Percentiles rank a stretch among this genome's conserved stretches.
phyloP scores from a whole-genome alignment of 1,284 basidiomycete genomes.

The Tausonia pullulans region DNA sequence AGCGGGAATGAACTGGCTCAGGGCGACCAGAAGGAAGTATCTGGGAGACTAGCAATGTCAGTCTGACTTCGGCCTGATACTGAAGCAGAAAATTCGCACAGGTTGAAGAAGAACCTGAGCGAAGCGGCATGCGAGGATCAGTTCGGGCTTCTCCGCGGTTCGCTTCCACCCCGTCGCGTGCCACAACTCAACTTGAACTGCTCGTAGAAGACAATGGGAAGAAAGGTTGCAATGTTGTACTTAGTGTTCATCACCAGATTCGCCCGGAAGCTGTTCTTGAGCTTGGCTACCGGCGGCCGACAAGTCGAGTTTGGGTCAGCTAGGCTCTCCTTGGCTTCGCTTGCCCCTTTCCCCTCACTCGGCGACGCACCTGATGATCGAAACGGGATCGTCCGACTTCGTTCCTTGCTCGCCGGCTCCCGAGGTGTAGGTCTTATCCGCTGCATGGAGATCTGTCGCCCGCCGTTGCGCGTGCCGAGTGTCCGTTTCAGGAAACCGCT shows the following conservation, averaged over 20 bases:
- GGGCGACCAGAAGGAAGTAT: conserved; percentile 92
- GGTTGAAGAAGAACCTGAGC: conserved; percentile 82
- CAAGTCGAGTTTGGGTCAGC: conserved; percentile 5
- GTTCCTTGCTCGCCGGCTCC: conserved; percentile 37
- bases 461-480: not conserved
- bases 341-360: not conserved
- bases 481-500: no score
- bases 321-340: not conserved
- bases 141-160: no score
- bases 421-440: not conserved
- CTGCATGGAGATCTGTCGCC: not conserved
- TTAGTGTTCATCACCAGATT: conserved; percentile 97
- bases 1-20: conserved; percentile 91
- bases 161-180: no score
- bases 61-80: no score
- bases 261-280: conserved; percentile 55
- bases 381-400: conserved; percentile 65
- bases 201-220: conserved; percentile 94
- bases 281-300: conserved; percentile 43
- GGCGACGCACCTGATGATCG: conserved; percentile 51
- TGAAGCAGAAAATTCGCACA: conserved; percentile 29
- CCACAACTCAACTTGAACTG: conserved; percentile 64
- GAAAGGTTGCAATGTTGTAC: conserved; percentile 87
- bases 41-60: no score
- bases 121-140: no score